A percentile compares a stretch with the other conserved stretches of the same genome.
phyloP scores from a whole-genome alignment of 2,329 filamentous ascomycete genomes.

The Exophiala spinifera region DNA sequence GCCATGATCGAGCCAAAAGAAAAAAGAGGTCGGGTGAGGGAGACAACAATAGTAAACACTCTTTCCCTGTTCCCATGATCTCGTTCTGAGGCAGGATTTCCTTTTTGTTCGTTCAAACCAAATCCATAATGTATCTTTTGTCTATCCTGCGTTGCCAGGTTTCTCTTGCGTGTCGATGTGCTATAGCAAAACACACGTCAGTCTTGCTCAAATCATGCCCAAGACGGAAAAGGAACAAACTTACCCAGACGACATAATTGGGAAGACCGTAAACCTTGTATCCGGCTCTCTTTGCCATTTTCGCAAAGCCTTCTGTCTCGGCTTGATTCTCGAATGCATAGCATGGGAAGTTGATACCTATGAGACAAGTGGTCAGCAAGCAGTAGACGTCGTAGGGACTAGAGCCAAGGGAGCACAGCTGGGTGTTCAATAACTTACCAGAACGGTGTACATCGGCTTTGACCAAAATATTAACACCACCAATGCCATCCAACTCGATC shows the following conservation, averaged over 20 bases:
- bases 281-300: constrained; percentile 95
- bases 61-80: no score
- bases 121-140: not conserved
- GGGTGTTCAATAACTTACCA: constrained; percentile 54
- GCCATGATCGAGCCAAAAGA: no score
- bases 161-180: constrained; percentile 97
- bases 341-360: constrained; percentile 94
- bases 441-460: constrained; percentile 97
- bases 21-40: no score
- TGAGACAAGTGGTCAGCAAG: constrained; percentile 26
- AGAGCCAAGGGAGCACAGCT: no score
- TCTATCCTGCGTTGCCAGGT: constrained; percentile 61
- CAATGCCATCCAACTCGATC: constrained; percentile 89
- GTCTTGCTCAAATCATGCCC: not conserved
- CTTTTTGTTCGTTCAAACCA: not conserved
- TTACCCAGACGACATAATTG: constrained; percentile 89
- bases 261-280: constrained; percentile 89
- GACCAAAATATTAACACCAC: constrained; percentile 94
- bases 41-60: no score
- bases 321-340: constrained; percentile 99
- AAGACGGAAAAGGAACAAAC: constrained; percentile 1
- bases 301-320: constrained; percentile 96
- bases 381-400: not conserved
- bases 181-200: constrained; percentile 3
- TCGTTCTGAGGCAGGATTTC: no score